phyloP scores from a whole-genome alignment of 805 yeast genomes.

The Hanseniaspora meyeri region DNA sequence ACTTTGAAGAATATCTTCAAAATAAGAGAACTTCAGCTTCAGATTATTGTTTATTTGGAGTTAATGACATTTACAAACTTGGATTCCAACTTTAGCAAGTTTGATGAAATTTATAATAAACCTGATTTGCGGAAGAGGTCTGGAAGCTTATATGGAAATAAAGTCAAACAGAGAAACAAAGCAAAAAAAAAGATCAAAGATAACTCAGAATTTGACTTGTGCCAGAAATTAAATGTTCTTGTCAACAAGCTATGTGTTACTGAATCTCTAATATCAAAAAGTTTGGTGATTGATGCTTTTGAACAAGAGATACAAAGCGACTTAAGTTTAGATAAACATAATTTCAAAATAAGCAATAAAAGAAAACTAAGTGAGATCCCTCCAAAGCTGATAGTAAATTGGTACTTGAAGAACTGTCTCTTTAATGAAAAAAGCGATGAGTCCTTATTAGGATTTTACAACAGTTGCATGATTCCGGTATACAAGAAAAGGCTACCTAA shows the following conservation, averaged over 20 bases:
- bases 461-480: conserved; percentile 42
- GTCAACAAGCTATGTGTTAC: conserved; percentile 43
- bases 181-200: conserved; percentile 18
- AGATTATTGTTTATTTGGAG: conserved; percentile 39
- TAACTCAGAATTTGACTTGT: conserved; percentile 17
- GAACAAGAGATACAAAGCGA: not conserved
- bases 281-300: not conserved
- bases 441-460: conserved; percentile 37
- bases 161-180: conserved; percentile 20
- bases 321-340: conserved; percentile 26
- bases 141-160: conserved; percentile 14
- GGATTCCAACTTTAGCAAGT: conserved; percentile 28
- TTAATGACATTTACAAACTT: conserved; percentile 28
- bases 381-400: conserved; percentile 1
- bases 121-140: conserved; percentile 19
- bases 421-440: conserved; percentile 27
- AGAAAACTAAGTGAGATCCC: not conserved
- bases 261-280: conserved; percentile 31
- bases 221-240: conserved; percentile 32
- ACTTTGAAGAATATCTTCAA: conserved; percentile 29
- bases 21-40: conserved; percentile 45
- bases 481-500: conserved; percentile 39
- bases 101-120: conserved; percentile 21
- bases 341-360: conserved; percentile 8
- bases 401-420: conserved; percentile 19